Percentiles rank a stretch among this genome's conserved stretches.
phyloP scores from a whole-genome alignment of 2,329 filamentous ascomycete genomes.

The Hymenoscyphus infarciens region DNA sequence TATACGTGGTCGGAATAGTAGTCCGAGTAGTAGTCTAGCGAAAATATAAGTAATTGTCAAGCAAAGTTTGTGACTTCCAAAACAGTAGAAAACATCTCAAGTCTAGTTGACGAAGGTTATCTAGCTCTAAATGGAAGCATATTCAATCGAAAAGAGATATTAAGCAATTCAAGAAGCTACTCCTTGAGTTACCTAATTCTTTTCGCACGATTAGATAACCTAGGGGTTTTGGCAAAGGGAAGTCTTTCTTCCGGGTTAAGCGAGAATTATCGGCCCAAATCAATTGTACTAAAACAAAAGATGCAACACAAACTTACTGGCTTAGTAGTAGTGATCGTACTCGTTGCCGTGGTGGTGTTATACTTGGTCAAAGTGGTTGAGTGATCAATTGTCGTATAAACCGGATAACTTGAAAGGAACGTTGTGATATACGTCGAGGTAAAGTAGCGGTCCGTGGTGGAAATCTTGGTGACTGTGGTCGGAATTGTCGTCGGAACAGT shows the following conservation, averaged over 20 bases:
- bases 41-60: neutral
- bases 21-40: neutral
- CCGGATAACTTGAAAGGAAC: neutral
- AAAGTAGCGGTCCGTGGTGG: neutral
- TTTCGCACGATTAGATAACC: neutral
- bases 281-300: neutral
- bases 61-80: neutral
- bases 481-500: slow-evolving; percentile 4
- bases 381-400: slow-evolving; percentile 8
- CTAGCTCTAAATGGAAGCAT: neutral
- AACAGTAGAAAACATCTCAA: neutral
- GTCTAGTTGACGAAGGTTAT: neutral
- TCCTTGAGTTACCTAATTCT: too few relatives aligned
- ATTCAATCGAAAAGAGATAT: too few relatives aligned
- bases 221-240: neutral
- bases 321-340: neutral
- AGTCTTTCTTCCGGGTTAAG: neutral
- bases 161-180: too few relatives aligned
- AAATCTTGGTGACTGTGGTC: slow-evolving; percentile 7
- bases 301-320: neutral
- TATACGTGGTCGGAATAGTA: neutral
- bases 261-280: neutral
- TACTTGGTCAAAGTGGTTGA: slow-evolving; percentile 5
- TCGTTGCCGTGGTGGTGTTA: neutral
- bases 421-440: slow-evolving; percentile 19